These are phyloP conservation scores for Ascosphaera apis DNA, from an alignment of 2,329 filamentous ascomycete genomes.

Conservation along the genomic window DNA sequence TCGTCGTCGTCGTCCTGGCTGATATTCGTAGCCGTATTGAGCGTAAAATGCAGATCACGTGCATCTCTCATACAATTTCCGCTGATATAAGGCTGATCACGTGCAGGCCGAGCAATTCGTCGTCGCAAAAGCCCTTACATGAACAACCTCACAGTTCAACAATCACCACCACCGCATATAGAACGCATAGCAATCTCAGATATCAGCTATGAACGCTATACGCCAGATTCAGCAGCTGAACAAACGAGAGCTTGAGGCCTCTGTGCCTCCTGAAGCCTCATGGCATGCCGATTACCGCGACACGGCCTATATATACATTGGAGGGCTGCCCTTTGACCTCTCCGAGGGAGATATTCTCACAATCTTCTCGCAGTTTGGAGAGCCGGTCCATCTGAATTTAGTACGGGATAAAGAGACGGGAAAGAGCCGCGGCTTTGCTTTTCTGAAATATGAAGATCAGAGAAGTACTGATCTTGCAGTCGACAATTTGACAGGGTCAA, in stretches of 20 bases:
- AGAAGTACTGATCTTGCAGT: constrained; percentile 87
- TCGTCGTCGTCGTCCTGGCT: no score
- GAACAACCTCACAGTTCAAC: no score
- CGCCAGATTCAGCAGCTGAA: constrained; percentile 83
- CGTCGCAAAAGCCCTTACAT: no score
- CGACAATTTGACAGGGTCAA: constrained; percentile 78
- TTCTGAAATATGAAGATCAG: constrained; percentile 97
- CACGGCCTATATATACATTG: constrained; percentile 91
- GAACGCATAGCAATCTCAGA: no score
- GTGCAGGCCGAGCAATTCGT: no score
- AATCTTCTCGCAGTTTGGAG: constrained; percentile 92
- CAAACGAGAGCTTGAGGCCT: constrained; percentile 66
- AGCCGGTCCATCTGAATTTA: constrained; percentile 81
- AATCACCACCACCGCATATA: no score
- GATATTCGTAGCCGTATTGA: no score
- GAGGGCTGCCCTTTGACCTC: constrained; percentile 74
- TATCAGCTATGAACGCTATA: constrained; percentile 84
- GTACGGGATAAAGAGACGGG: constrained; percentile 89
- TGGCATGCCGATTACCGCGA: constrained; percentile 97
- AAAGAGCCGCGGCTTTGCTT: constrained; percentile 83
- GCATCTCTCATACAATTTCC: no score
- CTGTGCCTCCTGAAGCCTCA: constrained; percentile 59
- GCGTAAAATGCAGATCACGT: no score
- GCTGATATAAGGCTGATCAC: no score
- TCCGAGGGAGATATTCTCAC: constrained; percentile 90